Percentiles rank a stretch among this genome's conserved stretches.
These are phyloP conservation scores for Wallacemonas sp. DNA, from an alignment of 208 protist genomes.

Conservation along the genomic window DNA sequence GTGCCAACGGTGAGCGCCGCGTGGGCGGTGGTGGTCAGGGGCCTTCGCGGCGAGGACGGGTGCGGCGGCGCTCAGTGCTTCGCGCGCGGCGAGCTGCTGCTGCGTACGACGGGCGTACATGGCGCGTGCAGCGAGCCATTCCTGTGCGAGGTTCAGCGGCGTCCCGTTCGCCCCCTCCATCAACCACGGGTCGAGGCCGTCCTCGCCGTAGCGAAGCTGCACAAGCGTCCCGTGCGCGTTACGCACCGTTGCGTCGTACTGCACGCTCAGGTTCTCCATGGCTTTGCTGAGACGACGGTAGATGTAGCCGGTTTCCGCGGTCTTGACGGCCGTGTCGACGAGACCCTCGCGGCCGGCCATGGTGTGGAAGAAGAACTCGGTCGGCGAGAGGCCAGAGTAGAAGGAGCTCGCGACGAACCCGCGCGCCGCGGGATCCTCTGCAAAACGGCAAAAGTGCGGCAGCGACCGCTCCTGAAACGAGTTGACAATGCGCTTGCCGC, in stretches of 20 bases:
- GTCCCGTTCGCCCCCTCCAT: conserved; percentile 95
- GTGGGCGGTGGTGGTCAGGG: too few species aligned
- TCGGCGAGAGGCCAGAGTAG: conserved; percentile 97
- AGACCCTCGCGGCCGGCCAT: conserved; percentile 98
- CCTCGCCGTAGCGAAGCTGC: conserved; percentile 98
- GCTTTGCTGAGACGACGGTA: conserved; percentile 99
- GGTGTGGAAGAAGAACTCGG: conserved; percentile 99
- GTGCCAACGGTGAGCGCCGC: too few species aligned
- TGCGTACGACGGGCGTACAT: conserved; percentile 45
- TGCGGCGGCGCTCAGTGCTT: conserved; percentile 6
- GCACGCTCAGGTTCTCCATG: conserved; percentile 97
- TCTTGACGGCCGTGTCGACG: conserved; percentile 99
- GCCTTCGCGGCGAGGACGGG: neutral
- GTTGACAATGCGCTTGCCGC: conserved; percentile 96
- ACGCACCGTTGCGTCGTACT: conserved; percentile 99
- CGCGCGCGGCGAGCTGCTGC: neutral
- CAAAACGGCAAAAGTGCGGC: conserved; percentile 96
- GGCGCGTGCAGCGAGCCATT: conserved; percentile 71
- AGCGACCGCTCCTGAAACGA: conserved; percentile 98
- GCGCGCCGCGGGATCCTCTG: conserved; percentile 88
- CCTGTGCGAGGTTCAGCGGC: conserved; percentile 80
- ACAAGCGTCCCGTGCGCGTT: conserved; percentile 93
- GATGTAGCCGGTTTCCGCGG: conserved; percentile 99
- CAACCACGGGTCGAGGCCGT: conserved; percentile 97
- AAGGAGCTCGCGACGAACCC: conserved; percentile 99